These are phyloP conservation scores for Juglanconis sp. DNA, from an alignment of 2,329 filamentous ascomycete species.

Conservation along the genomic window DNA sequence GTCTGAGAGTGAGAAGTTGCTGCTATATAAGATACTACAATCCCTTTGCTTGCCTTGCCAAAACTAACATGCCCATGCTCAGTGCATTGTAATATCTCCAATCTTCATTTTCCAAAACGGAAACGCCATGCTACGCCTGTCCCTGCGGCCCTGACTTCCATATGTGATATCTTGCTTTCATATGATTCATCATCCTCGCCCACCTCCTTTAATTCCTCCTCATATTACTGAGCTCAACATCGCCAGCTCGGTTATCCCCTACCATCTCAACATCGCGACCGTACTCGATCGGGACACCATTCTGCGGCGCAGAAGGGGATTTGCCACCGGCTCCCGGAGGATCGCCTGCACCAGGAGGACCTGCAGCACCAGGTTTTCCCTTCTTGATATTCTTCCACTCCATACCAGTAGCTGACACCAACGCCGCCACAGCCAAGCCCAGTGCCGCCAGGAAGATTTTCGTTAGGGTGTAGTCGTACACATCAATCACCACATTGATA, in stretches of 20 bases:
- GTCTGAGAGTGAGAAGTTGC: too few species aligned
- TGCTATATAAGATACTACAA: too few species aligned
- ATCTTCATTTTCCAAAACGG: too few species aligned
- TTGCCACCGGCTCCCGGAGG: neutral
- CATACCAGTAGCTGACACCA: conserved; percentile 57
- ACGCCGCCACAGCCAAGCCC: conserved; percentile 51
- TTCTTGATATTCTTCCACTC: conserved; percentile 70
- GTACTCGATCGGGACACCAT: neutral
- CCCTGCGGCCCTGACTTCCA: too few species aligned
- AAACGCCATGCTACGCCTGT: too few species aligned
- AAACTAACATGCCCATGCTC: too few species aligned
- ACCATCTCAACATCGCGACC: neutral
- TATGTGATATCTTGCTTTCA: too few species aligned
- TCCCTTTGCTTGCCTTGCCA: too few species aligned
- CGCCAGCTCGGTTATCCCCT: neutral
- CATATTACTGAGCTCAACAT: neutral
- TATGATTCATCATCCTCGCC: too few species aligned
- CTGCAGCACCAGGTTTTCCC: conserved; percentile 20
- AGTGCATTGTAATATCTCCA: too few species aligned
- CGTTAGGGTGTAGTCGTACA: conserved; percentile 64
- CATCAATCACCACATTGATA: conserved; percentile 51
- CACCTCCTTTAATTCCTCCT: neutral
- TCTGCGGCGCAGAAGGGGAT: neutral
- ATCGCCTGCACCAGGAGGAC: neutral
- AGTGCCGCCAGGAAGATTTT: conserved; percentile 61